Conservation (phyloP, 2,329 filamentous ascomycete genomes). For the Fusarium camptoceras region DNA sequence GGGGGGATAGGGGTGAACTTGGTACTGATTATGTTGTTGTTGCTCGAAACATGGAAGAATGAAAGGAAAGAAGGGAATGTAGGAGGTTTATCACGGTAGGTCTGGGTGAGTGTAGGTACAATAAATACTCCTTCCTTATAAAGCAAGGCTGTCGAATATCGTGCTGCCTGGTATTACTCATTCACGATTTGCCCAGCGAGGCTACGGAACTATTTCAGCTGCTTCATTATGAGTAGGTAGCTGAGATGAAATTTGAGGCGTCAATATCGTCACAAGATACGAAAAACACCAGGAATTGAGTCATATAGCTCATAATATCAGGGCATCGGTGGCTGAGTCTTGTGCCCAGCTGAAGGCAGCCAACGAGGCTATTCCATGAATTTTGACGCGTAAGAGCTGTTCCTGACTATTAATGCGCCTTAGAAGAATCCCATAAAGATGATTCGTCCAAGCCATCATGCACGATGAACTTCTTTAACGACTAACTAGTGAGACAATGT, state of each 20-base stretch:
- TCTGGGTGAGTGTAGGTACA: slow-evolving; percentile 2
- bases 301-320: slow-evolving; percentile 4
- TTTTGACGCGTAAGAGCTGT: neutral
- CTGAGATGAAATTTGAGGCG: neutral
- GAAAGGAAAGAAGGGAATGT: slow-evolving; percentile 2
- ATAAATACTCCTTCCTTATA: slow-evolving; percentile 24
- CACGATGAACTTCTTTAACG: too few relatives aligned
- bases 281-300: neutral
- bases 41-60: slow-evolving; percentile 31
- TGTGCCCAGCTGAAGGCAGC: slow-evolving; percentile 28
- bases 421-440: too few relatives aligned
- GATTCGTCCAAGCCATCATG: too few relatives aligned
- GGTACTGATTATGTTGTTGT: neutral
- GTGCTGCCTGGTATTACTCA: slow-evolving; percentile 22
- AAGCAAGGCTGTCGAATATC: slow-evolving; percentile 21
- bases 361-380: neutral
- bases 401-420: neutral
- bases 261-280: neutral
- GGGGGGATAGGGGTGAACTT: too few relatives aligned
- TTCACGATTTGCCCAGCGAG: slow-evolving; percentile 10
- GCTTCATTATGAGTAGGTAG: neutral
- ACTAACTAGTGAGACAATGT: too few relatives aligned
- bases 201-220: neutral
- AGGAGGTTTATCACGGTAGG: neutral
- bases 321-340: slow-evolving; percentile 32